Conservation (phyloP, 139 green algal species). For the Chlamydomonas sphaeroides region DNA sequence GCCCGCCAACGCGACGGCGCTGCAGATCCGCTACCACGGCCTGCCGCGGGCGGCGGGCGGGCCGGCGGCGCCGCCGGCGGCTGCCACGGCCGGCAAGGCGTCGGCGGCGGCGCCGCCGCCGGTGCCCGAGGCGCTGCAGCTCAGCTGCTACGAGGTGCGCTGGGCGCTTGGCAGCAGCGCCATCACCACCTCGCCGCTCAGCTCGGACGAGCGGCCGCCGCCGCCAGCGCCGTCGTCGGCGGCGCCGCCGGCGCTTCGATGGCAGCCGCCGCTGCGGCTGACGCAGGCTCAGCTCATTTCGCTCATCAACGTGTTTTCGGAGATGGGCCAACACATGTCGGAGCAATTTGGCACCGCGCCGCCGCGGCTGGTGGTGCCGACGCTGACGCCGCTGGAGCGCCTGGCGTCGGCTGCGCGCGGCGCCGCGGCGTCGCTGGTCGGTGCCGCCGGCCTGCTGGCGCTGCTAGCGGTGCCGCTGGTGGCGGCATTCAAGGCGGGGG, state of each 20-base stretch:
- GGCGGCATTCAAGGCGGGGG: conserved; percentile 22
- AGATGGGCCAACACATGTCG: neutral
- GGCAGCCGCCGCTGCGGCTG: conserved; percentile 14
- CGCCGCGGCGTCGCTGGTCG: neutral
- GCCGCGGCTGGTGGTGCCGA: conserved; percentile 22
- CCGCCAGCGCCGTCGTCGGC: neutral
- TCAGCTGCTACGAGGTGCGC: conserved; percentile 22
- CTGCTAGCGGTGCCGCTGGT: conserved; percentile 34
- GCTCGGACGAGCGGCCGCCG: neutral
- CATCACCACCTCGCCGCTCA: neutral
- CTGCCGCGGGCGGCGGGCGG: too few relatives aligned
- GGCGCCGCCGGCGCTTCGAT: neutral
- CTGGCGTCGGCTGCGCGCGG: neutral
- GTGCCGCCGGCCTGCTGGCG: conserved; percentile 11
- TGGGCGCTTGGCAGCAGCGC: neutral
- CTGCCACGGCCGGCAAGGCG: neutral
- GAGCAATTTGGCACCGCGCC: neutral
- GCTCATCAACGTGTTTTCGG: conserved; percentile 31
- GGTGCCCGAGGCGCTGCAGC: neutral
- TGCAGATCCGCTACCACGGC: conserved; percentile 39
- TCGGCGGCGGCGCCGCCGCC: too few relatives aligned
- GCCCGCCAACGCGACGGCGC: neutral
- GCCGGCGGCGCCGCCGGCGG: neutral
- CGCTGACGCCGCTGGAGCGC: conserved; percentile 8
- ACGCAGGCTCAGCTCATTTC: conserved; percentile 11